These are phyloP conservation scores for Hymenoscyphus fraxineus DNA, from an alignment of 2,329 filamentous ascomycete species.

Conservation along the genomic window DNA sequence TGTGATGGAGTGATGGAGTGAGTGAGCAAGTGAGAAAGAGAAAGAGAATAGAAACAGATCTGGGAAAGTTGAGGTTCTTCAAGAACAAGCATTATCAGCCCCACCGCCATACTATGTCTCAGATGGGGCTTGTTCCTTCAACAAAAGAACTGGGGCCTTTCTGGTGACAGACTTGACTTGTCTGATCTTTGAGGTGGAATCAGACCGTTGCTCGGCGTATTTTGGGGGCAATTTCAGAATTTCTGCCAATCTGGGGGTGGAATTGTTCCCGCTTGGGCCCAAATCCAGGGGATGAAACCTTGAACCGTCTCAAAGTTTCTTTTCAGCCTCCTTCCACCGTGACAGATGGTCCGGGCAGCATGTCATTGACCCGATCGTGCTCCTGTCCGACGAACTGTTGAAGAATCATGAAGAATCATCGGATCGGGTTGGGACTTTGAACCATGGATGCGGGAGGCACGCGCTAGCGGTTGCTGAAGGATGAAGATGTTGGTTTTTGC, in stretches of 20 bases:
- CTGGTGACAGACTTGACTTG: not conserved
- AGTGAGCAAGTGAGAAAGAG: not conserved
- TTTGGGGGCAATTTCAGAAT: not conserved
- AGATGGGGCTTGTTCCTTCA: not conserved
- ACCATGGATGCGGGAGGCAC: not conserved
- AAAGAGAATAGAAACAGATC: slow-evolving; percentile 1
- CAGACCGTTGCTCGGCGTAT: not conserved
- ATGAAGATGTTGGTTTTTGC: not conserved
- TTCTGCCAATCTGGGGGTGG: not conserved
- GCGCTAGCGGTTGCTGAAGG: not conserved
- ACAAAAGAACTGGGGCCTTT: not conserved
- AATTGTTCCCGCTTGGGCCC: not conserved
- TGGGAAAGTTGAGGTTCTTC: slow-evolving; percentile 1
- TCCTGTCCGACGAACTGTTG: not conserved
- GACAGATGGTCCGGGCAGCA: not conserved
- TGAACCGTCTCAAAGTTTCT: slow-evolving; percentile 2
- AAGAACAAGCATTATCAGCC: not conserved
- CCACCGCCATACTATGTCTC: not conserved
- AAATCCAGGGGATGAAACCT: slow-evolving; percentile 3
- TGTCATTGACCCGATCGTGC: not conserved
- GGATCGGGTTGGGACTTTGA: too few relatives aligned
- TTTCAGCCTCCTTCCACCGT: not conserved
- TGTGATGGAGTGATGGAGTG: not conserved
- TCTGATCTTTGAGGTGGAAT: not conserved
- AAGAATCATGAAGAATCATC: not conserved